Base-by-base conservation (phyloP, 257 asterid species). In the Solanum bulbocastanum region DNA sequence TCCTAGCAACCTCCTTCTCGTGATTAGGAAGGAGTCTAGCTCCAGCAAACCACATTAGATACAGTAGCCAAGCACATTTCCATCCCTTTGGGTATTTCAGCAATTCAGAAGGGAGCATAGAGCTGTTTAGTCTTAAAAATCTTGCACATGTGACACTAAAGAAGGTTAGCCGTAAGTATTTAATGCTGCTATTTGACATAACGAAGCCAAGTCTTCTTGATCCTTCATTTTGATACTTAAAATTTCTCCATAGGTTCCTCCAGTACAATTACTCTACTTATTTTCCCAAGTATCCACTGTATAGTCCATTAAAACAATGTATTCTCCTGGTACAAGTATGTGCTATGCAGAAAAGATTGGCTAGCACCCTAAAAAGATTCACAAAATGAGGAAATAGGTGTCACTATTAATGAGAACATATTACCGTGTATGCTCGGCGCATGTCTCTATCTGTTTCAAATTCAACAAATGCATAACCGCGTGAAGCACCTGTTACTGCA, bases 391-490 rank as follows among this genome's bases (percentile, higher is more conserved):
- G 25, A 35, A 75, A 83, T 40, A 85, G 83, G 74, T 36, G 44
- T 42, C 75, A 71, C 88, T 58, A 65, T 60, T 87, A 83, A 69
- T 56, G 30, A 84, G 88, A 75, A 74, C 49, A 62, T 44, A 86
- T 76, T 68, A 95, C 99, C 96, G 90, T 92, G 90, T 95, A 97
- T 16, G 99, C 99, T 90, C 96, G 92, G 27, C 90, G 92, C 99
- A 95, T 96, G 88, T 97, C 99, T 87, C 91, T 96, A 88, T 93
- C 98, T 5, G 95, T 93, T 92, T 97, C 96, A 88, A 96, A 97
- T 90, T 96, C 98, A 69, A 97, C 98, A 89, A 97, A 97, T 76
- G 94, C 99, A 92, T 96, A 96, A 81, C 99, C 99, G 44, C 98
- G 91, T 35, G 99, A 97, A 78, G 99, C 99, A 56, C 99, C 98